Conservation (phyloP, 208 protist species). For the Trypanosoma congolense region DNA sequence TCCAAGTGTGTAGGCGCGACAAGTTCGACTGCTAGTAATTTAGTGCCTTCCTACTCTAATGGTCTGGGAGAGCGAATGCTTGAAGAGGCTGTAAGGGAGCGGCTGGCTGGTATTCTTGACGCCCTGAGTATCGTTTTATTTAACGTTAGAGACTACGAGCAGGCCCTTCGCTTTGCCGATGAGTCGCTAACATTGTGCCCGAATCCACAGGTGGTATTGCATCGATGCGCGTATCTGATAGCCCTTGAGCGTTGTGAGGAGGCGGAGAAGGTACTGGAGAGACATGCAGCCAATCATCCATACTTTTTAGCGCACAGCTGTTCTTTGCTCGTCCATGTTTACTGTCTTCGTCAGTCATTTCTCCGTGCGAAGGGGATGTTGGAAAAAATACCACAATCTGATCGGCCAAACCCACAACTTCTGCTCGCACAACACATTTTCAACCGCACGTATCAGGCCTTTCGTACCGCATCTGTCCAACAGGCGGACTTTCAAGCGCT, state of each 20-base stretch:
- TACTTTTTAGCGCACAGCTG: constrained; percentile 34
- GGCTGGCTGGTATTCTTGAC: constrained; percentile 73
- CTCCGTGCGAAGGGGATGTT: constrained; percentile 52
- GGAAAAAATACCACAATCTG: constrained; percentile 24
- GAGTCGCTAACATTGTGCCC: constrained; percentile 55
- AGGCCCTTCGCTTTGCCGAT: constrained; percentile 72
- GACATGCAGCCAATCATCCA: constrained; percentile 35
- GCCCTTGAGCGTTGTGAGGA: constrained; percentile 75
- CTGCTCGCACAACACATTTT: constrained; percentile 77
- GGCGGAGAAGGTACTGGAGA: constrained; percentile 61
- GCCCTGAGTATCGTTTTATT: constrained; percentile 73
- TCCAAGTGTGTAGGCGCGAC: too few species aligned
- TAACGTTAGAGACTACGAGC: constrained; percentile 51
- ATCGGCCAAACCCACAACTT: constrained; percentile 24
- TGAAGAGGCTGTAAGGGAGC: constrained; percentile 33
- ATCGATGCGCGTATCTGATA: constrained; percentile 76
- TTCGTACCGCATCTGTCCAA: constrained; percentile 63
- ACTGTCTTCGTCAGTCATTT: constrained; percentile 78
- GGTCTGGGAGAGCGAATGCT: too few species aligned
- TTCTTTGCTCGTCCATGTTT: constrained; percentile 72
- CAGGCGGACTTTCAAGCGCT: constrained; percentile 65
- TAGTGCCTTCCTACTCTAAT: too few species aligned
- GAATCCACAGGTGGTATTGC: constrained; percentile 53
- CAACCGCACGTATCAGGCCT: constrained; percentile 55
- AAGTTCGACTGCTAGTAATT: too few species aligned